Conservation (phyloP, 202 grass and related monocot genomes). For the Digitaria exilis region DNA sequence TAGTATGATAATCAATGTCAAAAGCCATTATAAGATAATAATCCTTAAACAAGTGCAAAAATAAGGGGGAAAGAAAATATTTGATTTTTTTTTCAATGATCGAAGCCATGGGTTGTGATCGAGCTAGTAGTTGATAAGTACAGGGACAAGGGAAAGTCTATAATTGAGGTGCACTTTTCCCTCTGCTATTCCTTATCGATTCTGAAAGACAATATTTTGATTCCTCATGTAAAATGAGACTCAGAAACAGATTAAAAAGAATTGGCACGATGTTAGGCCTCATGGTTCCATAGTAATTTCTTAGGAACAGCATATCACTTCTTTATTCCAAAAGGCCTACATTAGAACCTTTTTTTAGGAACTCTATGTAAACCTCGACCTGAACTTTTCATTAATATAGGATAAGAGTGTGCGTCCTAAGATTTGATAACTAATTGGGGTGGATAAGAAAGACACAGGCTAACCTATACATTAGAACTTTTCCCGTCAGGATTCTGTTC, state of each 20-base stretch:
- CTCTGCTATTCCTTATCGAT: not conserved
- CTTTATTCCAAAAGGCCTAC: not conserved
- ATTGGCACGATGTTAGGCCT: not conserved
- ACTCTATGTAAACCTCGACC: too few relatives aligned
- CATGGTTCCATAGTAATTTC: not conserved
- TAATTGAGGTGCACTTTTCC: not conserved
- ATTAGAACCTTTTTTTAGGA: too few relatives aligned
- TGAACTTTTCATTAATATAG: too few relatives aligned
- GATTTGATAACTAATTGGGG: too few relatives aligned
- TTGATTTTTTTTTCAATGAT: not conserved
- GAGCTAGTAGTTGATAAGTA: not conserved
- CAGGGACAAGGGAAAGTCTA: not conserved
- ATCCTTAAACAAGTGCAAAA: not conserved
- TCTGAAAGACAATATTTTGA: not conserved
- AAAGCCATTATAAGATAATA: not conserved
- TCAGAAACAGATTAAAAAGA: not conserved
- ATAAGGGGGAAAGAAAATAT: not conserved
- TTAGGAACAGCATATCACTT: not conserved
- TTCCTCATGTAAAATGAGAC: not conserved
- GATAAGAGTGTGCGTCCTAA: too few relatives aligned
- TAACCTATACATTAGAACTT: not conserved
- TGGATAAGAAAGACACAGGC: too few relatives aligned
- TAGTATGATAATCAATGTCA: not conserved
- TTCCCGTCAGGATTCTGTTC: not conserved
- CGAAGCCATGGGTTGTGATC: slow-evolving; percentile 6